Evolutionary conservation across 2,329 filamentous ascomycete species (phyloP).

Genomic region (Phyllachora maydis): DNA sequence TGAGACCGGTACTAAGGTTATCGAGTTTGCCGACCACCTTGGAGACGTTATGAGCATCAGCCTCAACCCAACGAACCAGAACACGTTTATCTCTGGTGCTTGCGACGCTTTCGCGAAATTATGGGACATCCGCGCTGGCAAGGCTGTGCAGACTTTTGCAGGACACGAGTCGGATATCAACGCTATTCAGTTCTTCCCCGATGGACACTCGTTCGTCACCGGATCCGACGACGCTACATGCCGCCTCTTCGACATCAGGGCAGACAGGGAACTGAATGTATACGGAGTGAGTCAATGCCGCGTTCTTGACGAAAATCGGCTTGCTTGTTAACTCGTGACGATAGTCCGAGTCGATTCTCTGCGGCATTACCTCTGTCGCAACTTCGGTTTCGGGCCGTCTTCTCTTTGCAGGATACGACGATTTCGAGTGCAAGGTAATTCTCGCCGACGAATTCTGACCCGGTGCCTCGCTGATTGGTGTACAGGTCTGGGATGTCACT

Average conservation of each 20-base stretch:
- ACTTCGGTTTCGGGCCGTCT: constrained; percentile 92
- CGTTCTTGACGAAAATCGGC: too few species aligned
- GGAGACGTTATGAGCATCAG: constrained; percentile 99
- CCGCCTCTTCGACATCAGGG: constrained; percentile 91
- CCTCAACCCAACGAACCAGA: constrained; percentile 97
- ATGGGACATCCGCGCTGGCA: constrained; percentile 96
- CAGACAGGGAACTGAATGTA: constrained; percentile 59
- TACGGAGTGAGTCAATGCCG: constrained; percentile 41
- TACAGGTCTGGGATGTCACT: constrained; percentile 89
- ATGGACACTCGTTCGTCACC: constrained; percentile 94
- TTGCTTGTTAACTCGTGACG: too few species aligned
- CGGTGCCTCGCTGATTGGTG: constrained; percentile 7
- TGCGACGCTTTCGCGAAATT: constrained; percentile 97
- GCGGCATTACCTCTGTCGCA: constrained; percentile 93
- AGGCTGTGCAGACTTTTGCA: constrained; percentile 95
- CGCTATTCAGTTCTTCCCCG: constrained; percentile 98
- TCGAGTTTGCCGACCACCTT: constrained; percentile 93
- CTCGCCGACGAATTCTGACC: too few species aligned
- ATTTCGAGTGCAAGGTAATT: constrained; percentile 98
- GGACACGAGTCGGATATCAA: constrained; percentile 99
- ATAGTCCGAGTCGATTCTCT: constrained; percentile 90
- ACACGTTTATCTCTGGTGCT: constrained; percentile 97
- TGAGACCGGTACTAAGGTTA: constrained; percentile 90
- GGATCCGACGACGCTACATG: constrained; percentile 96
- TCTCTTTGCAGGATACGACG: constrained; percentile 92